These are phyloP conservation scores for Pugionium dolabratum DNA, from an alignment of 345 rosid species.

Conservation along the genomic window DNA sequence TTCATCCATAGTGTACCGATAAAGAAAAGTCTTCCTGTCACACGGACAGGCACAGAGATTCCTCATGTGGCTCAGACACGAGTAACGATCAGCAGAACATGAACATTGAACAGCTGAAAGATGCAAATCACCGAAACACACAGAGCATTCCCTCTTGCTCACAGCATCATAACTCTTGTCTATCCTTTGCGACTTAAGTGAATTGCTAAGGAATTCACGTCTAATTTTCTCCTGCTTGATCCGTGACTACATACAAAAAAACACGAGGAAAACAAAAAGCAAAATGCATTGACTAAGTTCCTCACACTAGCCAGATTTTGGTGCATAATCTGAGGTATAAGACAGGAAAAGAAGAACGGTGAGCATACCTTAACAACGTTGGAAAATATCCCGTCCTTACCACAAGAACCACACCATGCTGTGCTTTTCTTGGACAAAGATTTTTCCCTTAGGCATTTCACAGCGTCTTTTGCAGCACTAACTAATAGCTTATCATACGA, in stretches of 20 bases:
- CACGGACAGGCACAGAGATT: constrained; percentile 67
- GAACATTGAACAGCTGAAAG: constrained; percentile 63
- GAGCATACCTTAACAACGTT: constrained; percentile 58
- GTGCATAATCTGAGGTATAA: constrained; percentile 11
- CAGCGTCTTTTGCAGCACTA: constrained; percentile 60
- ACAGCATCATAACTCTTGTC: constrained; percentile 46
- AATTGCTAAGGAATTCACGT: constrained; percentile 51
- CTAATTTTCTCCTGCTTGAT: constrained; percentile 50
- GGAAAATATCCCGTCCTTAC: constrained; percentile 56
- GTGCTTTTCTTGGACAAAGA: constrained; percentile 45
- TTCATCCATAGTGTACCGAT: constrained; percentile 52
- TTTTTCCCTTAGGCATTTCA: constrained; percentile 58
- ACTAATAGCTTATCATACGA: constrained; percentile 70
- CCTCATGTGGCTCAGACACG: constrained; percentile 61
- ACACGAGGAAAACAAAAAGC: background rate
- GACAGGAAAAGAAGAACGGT: constrained; percentile 6
- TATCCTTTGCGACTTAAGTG: constrained; percentile 49
- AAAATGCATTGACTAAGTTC: constrained; percentile 22
- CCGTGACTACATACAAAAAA: constrained; percentile 52
- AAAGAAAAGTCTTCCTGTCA: constrained; percentile 54
- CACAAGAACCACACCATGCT: constrained; percentile 53
- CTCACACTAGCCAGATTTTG: background rate
- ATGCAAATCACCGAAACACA: constrained; percentile 62
- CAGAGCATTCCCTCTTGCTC: constrained; percentile 55
- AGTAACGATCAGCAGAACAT: constrained; percentile 56